Evolutionary conservation across 805 yeast species (phyloP), one percentile per base, ranked within the genome.

Genomic region (Pichia thaimueangensis): DNA sequence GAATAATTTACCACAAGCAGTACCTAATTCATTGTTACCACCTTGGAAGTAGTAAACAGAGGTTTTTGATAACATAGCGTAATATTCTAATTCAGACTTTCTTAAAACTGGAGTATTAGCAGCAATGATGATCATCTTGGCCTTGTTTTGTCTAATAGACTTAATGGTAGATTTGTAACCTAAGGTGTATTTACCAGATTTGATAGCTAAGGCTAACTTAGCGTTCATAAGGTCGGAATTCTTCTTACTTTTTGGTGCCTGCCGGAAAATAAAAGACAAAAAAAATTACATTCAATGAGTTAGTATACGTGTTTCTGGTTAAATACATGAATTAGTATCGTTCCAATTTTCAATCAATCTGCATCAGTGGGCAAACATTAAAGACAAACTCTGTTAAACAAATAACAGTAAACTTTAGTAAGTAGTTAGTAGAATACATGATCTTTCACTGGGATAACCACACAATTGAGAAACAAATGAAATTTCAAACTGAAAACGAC

Each of bases 1-100:
- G 96, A 93, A 93, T 68, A 93, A 87, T 76, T 86, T 91, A 89
- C 99, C 99, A 78, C 96, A 91, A 63, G 96, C 96, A 64, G 99
- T 93, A 80, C 97, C 97, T 69, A 91, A 86, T 79, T 91, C 97
- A 78, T 91, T 91, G 96, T 91, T 91, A 74, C 96, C 95, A 80
- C 97, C 97, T 76, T 83, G 93, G 95, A 89, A 93, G 89, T 89
- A 94, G 93, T 91, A 89, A 58, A 82, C 83, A 67, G 79, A 80
- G 70, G 96, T 86, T 86, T 89, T 91, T 71, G 97, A 85, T 72
- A 93, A 84, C 98, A 93, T 91, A 68, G 97, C 97, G 87, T 93
- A 93, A 84, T 93, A 93, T 82, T 93, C 98, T 73, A 93, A 82
- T 83, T 93, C 99, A 62, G 97, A 87, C 80, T 93, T 91, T 84